Evolutionary conservation across 352 stramenopile genomes (phyloP), one percentile per base, ranked within the genome.

Genomic region (Phytophthora foliorum): DNA sequence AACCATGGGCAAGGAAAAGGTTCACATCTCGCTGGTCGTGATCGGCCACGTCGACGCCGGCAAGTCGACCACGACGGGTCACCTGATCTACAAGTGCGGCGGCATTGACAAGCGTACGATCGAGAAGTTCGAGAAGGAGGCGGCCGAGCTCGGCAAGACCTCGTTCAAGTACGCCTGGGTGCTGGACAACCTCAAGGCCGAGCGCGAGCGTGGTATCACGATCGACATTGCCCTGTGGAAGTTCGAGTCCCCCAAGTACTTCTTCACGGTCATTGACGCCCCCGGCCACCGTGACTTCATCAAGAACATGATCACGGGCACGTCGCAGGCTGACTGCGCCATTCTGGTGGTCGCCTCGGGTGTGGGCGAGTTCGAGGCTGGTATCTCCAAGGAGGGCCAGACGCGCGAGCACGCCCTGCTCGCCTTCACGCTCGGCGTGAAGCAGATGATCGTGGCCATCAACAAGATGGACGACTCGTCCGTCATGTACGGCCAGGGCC

Each of bases 251-350:
- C 75, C 89, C 50, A 98, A 98, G 74, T 98, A 95, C 87, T 81
- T 96, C 79, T 99, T 98, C 80, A 99, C 97, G 54, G 89, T 99
- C 57, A 99, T 99, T 80, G 97, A 99, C 90, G 91, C 95, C 42
- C 98, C 98, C 41, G 98, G 97, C 32, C 97, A 99, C 85, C 88
- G 95, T 78, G 97, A 99, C 79, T 99, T 99, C 84, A 99, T 99
- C 82, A 99, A 99, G 94, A 99, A 99, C 84, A 99, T 99, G 97
- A 99, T 99, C 77, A 99, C 97, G 38, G 97, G 97, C 54, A 98
- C 97, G 14, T 98, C 94, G 66, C 97, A 99, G 83, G 97, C 97
- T n/a, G 97, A 99, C 89, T 95, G 97, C 58, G 97, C 97, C 41
- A 82, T 99, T 67, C 81, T 99, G 10, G 91, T 99, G 25, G 89